phyloP scores from a whole-genome alignment of 208 protist genomes.

The Endotrypanum monterogeii region DNA sequence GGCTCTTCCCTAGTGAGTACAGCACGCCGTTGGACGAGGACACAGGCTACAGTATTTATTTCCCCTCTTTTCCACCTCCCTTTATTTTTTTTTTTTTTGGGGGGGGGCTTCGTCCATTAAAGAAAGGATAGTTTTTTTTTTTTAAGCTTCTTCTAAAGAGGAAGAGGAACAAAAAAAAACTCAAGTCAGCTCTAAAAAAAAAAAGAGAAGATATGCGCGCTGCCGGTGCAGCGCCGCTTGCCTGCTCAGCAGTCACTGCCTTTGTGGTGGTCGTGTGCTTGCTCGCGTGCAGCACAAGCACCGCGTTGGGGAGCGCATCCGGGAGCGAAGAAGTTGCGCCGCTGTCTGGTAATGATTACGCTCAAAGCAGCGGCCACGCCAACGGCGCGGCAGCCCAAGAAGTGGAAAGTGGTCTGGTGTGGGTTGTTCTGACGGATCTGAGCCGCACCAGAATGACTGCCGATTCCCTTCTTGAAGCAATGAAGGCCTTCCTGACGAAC shows the following conservation, averaged over 20 bases:
- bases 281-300: not conserved
- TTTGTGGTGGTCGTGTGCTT: not conserved
- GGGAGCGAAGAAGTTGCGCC: not conserved
- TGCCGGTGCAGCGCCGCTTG: not conserved
- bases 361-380: not conserved
- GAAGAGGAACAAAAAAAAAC: not conserved
- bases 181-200: too few relatives aligned
- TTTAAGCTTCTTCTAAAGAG: not conserved
- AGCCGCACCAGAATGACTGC: slow-evolving; percentile 42
- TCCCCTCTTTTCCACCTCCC: not conserved
- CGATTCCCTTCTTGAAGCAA: slow-evolving; percentile 27
- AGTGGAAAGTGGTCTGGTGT: slow-evolving; percentile 30
- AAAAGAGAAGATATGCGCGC: not conserved
- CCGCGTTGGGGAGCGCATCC: not conserved
- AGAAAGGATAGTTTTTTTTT: not conserved
- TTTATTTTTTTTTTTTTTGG: not conserved
- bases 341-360: not conserved
- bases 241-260: not conserved
- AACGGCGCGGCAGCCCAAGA: too few relatives aligned
- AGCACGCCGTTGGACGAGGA: too few relatives aligned
- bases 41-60: too few relatives aligned
- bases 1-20: too few relatives aligned
- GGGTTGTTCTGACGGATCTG: slow-evolving; percentile 64
- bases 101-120: not conserved
- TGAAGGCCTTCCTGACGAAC: slow-evolving; percentile 38